phyloP scores from a whole-genome alignment of 306 rosid species.

The Vigna hirtella region DNA sequence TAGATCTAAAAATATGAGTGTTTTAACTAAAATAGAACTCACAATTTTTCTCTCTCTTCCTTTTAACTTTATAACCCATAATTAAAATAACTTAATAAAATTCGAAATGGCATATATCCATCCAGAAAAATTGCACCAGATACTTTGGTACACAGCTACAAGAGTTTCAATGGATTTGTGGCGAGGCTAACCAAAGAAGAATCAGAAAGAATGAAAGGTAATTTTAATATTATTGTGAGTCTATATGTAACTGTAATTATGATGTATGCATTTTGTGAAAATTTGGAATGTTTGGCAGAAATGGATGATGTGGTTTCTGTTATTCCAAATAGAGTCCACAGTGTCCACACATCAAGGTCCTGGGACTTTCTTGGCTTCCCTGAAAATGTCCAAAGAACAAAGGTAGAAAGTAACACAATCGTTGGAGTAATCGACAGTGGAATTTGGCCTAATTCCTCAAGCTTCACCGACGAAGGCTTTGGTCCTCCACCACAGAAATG shows the following conservation, averaged over 20 bases:
- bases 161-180: constrained; percentile 14
- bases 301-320: constrained; percentile 2
- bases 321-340: not conserved
- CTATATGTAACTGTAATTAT: not conserved
- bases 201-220: not conserved
- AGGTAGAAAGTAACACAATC: not conserved
- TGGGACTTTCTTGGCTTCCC: constrained; percentile 2
- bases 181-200: not conserved
- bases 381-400: not conserved
- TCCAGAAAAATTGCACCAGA: not conserved
- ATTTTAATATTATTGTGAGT: not conserved
- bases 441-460: constrained; percentile 45
- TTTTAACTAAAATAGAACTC: no score
- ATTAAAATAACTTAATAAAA: not conserved
- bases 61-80: no score
- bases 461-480: not conserved
- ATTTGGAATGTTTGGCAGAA: not conserved
- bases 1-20: not conserved
- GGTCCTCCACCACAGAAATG: constrained; percentile 23
- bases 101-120: not conserved
- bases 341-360: not conserved
- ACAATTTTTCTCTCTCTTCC: no score
- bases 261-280: not conserved
- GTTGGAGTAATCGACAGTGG: constrained; percentile 44
- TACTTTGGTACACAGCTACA: not conserved